These are phyloP conservation scores for Penicillium sp. DNA, from an alignment of 2,329 filamentous ascomycete genomes.

Conservation along the genomic window DNA sequence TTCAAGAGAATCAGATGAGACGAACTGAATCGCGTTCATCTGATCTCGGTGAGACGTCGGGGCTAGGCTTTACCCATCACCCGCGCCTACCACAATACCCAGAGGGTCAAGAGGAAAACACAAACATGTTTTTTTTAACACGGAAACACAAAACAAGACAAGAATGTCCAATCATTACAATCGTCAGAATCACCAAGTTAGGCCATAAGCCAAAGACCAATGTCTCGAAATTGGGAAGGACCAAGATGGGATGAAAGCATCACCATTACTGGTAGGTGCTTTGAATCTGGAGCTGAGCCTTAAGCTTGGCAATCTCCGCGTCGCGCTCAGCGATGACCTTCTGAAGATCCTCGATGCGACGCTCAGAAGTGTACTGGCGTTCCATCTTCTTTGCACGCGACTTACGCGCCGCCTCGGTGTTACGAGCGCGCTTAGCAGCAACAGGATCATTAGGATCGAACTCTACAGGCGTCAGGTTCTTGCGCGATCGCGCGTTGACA, in stretches of 20 bases:
- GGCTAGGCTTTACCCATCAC: constrained; percentile 32
- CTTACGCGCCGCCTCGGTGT: constrained; percentile 90
- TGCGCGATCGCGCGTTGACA: constrained; percentile 71
- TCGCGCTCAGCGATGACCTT: constrained; percentile 38
- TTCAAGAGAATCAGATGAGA: constrained; percentile 28
- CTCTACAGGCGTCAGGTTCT: constrained; percentile 74
- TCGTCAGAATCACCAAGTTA: neutral
- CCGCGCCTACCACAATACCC: constrained; percentile 36
- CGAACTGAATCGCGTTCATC: constrained; percentile 18
- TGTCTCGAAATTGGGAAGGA: neutral
- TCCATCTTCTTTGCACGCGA: constrained; percentile 83
- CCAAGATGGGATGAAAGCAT: constrained; percentile 4
- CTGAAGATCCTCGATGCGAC: constrained; percentile 67
- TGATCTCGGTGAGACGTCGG: constrained; percentile 27
- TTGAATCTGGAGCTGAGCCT: constrained; percentile 26
- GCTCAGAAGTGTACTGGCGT: constrained; percentile 71
- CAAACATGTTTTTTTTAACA: neutral
- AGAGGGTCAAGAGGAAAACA: constrained; percentile 17
- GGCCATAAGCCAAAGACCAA: neutral
- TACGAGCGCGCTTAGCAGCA: constrained; percentile 91
- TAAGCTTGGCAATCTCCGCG: constrained; percentile 19
- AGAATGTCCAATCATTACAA: neutral
- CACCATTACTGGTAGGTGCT: constrained; percentile 20
- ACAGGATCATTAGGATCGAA: constrained; percentile 70
- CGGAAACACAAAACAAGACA: neutral